phyloP scores from a whole-genome alignment of 345 rosid species.

The Boechera divaricarpa region DNA sequence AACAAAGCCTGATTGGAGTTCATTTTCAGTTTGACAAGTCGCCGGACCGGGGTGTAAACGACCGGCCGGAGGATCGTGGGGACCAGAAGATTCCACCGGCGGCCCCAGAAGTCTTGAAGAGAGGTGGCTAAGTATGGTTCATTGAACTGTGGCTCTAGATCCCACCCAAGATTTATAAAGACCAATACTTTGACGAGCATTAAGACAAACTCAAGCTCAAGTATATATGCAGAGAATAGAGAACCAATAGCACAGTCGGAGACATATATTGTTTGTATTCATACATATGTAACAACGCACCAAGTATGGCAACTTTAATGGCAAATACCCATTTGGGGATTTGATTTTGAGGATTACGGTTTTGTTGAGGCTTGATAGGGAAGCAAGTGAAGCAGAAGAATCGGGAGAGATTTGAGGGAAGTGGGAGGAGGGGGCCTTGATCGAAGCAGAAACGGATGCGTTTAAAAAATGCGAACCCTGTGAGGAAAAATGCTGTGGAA shows the following conservation, averaged over 20 bases:
- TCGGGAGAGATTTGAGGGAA: constrained; percentile 3
- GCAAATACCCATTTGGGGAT: constrained; percentile 42
- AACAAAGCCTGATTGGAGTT: constrained; percentile 19
- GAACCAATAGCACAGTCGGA: constrained; percentile 6
- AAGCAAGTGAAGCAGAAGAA: constrained; percentile 46
- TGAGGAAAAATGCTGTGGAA: constrained; percentile 29
- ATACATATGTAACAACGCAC: constrained; percentile 13
- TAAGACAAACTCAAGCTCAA: constrained; percentile 46
- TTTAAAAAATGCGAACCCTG: constrained; percentile 53
- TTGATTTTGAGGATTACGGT: constrained; percentile 25
- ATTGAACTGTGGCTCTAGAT: constrained; percentile 50
- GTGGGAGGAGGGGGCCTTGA: constrained; percentile 42
- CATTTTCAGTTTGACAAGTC: background rate
- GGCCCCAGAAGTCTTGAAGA: constrained; percentile 66
- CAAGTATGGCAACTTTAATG: constrained; percentile 39
- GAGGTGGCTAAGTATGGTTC: constrained; percentile 63
- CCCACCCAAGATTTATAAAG: constrained; percentile 24
- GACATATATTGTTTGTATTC: constrained; percentile 8
- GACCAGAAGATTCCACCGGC: constrained; percentile 62
- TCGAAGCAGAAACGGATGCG: constrained; percentile 51
- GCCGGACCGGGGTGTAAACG: constrained; percentile 47
- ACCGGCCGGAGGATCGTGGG: constrained; percentile 51
- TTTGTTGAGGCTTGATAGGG: constrained; percentile 49
- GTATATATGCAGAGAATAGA: constrained; percentile 41
- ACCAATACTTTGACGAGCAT: constrained; percentile 31